phyloP scores from a whole-genome alignment of 2,329 filamentous ascomycete species.

The Ophiostoma ulmi region DNA sequence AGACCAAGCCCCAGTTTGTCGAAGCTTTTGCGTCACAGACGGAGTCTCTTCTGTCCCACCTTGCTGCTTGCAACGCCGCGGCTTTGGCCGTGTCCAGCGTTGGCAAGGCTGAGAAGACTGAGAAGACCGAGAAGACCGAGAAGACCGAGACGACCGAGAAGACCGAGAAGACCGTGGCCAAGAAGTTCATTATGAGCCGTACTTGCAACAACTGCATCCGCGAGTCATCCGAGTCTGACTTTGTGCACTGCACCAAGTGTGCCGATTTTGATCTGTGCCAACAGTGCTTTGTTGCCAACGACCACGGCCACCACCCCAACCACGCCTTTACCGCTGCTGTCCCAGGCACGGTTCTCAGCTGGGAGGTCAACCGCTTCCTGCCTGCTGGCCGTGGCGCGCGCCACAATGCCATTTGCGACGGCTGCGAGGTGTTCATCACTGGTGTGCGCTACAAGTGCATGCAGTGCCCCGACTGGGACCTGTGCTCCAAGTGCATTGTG shows the following conservation, averaged over 20 bases:
- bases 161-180: too few relatives aligned
- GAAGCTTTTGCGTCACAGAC: slow-evolving; percentile 4
- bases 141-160: not conserved
- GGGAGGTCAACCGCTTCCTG: slow-evolving; percentile 62
- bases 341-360: slow-evolving; percentile 55
- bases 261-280: slow-evolving; percentile 92
- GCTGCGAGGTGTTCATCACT: slow-evolving; percentile 80
- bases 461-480: slow-evolving; percentile 96
- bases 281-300: slow-evolving; percentile 66
- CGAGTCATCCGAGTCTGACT: slow-evolving; percentile 70
- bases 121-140: not conserved
- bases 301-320: slow-evolving; percentile 85
- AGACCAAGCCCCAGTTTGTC: slow-evolving; percentile 7
- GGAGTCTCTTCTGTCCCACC: not conserved
- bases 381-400: slow-evolving; percentile 71
- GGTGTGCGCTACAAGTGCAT: slow-evolving; percentile 96
- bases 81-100: not conserved
- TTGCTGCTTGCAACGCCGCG: not conserved
- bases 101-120: not conserved
- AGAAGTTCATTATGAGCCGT: slow-evolving; percentile 39
- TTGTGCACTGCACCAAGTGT: slow-evolving; percentile 79
- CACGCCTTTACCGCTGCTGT: slow-evolving; percentile 72
- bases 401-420: slow-evolving; percentile 90
- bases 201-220: slow-evolving; percentile 65
- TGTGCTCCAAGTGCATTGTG: slow-evolving; percentile 70